Percentiles rank a stretch among this genome's conserved stretches.
phyloP scores from a whole-genome alignment of 495 filamentous ascomycete genomes.

The Xylaria cubensis region DNA sequence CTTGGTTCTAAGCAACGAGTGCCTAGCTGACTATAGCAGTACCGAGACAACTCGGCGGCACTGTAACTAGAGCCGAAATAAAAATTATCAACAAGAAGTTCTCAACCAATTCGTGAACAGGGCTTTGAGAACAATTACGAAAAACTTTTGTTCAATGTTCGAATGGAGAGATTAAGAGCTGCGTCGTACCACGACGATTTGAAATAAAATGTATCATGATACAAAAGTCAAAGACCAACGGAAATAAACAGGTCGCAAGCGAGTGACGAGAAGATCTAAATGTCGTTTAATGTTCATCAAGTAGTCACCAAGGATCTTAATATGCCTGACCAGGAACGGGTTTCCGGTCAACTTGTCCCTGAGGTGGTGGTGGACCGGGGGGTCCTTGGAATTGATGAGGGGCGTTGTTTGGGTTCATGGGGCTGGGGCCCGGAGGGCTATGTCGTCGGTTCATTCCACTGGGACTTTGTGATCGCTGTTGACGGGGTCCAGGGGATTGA shows the following conservation, averaged over 20 bases:
- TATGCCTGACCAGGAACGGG: conserved; percentile 59
- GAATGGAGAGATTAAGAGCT: neutral
- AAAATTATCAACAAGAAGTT: conserved; percentile 30
- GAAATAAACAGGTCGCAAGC: conserved; percentile 40
- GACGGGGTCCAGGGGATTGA: conserved; percentile 45
- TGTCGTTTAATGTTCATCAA: conserved; percentile 38
- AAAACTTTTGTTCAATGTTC: neutral
- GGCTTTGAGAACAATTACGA: conserved; percentile 1
- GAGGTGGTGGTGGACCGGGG: conserved; percentile 43
- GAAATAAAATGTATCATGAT: conserved; percentile 29
- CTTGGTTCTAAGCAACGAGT: conserved; percentile 6
- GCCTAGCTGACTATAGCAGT: conserved; percentile 2
- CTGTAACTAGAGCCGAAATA: conserved; percentile 27
- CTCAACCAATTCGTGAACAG: conserved; percentile 6
- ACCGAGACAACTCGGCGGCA: conserved; percentile 2
- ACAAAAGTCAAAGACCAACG: conserved; percentile 32
- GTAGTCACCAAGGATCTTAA: conserved; percentile 39
- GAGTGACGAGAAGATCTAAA: conserved; percentile 45
- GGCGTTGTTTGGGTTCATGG: conserved; percentile 59
- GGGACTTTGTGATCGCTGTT: conserved; percentile 47
- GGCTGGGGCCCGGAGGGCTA: conserved; percentile 65
- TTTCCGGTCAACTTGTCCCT: conserved; percentile 51
- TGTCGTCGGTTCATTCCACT: conserved; percentile 49
- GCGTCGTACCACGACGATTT: conserved; percentile 27
- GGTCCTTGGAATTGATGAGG: conserved; percentile 37